Evolutionary conservation across 352 stramenopile species (phyloP).

Genomic region (Phytopythium ostracodes): DNA sequence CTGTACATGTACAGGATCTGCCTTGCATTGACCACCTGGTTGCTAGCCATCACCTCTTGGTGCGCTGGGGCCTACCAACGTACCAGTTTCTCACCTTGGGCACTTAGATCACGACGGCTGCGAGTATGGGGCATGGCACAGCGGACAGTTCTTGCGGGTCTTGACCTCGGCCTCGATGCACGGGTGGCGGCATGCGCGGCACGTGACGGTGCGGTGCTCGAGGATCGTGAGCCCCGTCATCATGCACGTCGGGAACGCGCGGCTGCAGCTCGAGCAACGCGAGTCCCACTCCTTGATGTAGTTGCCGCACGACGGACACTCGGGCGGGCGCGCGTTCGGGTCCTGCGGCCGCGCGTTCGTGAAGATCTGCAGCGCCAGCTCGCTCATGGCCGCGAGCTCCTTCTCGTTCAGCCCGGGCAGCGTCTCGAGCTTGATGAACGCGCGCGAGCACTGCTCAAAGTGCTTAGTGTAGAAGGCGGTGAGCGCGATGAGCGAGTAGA

Average conservation of each 20-base stretch:
- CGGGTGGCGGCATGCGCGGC: slow-evolving; percentile 85
- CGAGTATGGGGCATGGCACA: slow-evolving; percentile 78
- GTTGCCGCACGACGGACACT: slow-evolving; percentile 77
- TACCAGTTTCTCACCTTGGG: background rate
- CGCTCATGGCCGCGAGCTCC: slow-evolving; percentile 51
- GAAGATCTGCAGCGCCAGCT: slow-evolving; percentile 87
- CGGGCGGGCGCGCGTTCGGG: slow-evolving; percentile 65
- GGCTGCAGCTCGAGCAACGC: slow-evolving; percentile 78
- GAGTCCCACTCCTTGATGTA: slow-evolving; percentile 86
- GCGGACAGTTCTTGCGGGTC: slow-evolving; percentile 78
- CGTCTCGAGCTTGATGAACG: slow-evolving; percentile 92
- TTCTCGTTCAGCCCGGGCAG: slow-evolving; percentile 58
- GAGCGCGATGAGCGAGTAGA: slow-evolving; percentile 93
- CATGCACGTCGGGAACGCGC: slow-evolving; percentile 70
- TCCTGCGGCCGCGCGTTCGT: slow-evolving; percentile 69
- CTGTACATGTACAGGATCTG: background rate
- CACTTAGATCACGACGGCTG: slow-evolving; percentile 7
- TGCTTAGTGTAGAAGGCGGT: slow-evolving; percentile 90
- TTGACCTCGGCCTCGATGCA: slow-evolving; percentile 84
- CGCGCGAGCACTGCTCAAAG: slow-evolving; percentile 88
- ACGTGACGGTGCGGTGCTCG: slow-evolving; percentile 69
- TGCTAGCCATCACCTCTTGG: background rate
- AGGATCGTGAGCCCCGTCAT: slow-evolving; percentile 75
- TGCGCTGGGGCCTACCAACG: background rate
- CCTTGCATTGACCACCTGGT: background rate